A percentile compares a stretch with the other conserved stretches of the same genome.
phyloP scores from a whole-genome alignment of 257 asterid species.

The Solanum medicagineum region DNA sequence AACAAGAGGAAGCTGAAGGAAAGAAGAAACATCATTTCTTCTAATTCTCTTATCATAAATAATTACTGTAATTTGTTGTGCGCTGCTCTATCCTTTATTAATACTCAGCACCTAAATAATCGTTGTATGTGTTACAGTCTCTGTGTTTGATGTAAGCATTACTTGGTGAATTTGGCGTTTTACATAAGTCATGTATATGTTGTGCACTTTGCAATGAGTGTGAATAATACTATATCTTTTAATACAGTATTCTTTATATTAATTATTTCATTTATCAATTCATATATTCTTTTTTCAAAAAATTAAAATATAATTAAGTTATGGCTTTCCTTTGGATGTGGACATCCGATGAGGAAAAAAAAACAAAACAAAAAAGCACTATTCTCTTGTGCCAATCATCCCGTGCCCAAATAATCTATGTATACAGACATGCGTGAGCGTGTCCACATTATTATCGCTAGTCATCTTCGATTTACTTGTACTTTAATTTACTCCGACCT shows the following conservation, averaged over 20 bases:
- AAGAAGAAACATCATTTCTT: slow-evolving; percentile 42
- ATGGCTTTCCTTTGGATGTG: no score
- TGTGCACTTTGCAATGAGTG: neutral
- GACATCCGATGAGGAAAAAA: no score
- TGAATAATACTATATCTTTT: neutral
- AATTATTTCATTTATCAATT: no score
- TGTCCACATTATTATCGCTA: no score
- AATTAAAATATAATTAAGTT: no score
- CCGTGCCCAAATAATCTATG: neutral
- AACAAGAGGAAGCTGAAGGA: slow-evolving; percentile 40
- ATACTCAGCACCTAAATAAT: neutral
- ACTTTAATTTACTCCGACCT: no score
- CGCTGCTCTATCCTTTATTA: neutral
- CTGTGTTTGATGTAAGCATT: neutral
- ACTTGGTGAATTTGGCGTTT: neutral
- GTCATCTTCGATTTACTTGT: no score
- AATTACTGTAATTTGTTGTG: neutral
- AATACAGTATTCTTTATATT: neutral
- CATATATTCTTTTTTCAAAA: no score
- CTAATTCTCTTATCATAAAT: neutral
- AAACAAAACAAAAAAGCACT: neutral
- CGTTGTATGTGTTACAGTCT: neutral
- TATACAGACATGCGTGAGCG: no score
- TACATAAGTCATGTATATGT: neutral
- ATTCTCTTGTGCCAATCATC: neutral